Conservation (phyloP, 148 eudicot genomes). For the Chenopodium quinoa region DNA sequence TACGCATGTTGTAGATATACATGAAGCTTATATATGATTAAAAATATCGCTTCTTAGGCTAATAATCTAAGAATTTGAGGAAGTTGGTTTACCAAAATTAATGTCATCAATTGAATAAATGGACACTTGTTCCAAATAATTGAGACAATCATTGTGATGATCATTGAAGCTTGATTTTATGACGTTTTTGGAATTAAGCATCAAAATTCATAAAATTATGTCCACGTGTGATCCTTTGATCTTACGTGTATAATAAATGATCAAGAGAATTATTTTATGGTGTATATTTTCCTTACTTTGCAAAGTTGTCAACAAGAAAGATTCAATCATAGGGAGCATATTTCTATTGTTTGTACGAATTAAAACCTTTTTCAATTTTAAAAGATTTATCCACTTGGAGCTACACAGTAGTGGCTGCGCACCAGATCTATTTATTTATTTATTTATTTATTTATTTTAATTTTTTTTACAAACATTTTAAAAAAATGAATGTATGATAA, state of each 20-base stretch:
- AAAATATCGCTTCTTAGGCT: background rate
- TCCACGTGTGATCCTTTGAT: slow-evolving; percentile 1
- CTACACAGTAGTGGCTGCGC: background rate
- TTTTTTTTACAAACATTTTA: too few relatives aligned
- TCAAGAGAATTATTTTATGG: background rate
- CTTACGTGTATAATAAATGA: background rate
- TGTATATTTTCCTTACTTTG: background rate
- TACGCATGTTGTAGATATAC: background rate
- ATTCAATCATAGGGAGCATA: background rate
- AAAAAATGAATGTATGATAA: too few relatives aligned
- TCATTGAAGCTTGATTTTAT: background rate
- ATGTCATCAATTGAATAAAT: background rate
- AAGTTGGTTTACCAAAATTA: background rate
- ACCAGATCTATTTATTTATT: too few relatives aligned
- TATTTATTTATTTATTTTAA: too few relatives aligned
- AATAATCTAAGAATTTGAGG: background rate
- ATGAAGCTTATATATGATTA: background rate
- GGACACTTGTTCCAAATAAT: background rate
- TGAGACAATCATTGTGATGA: background rate
- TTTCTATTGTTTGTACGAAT: background rate
- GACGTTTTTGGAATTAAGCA: background rate
- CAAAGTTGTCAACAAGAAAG: background rate
- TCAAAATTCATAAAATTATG: background rate
- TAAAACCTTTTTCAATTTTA: background rate
- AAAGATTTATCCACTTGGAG: too few relatives aligned